Percentiles rank a stretch among this genome's conserved stretches.
Evolutionary conservation across 768 basidiomycete species (phyloP).

Genomic region (Galerina sulciceps): DNA sequence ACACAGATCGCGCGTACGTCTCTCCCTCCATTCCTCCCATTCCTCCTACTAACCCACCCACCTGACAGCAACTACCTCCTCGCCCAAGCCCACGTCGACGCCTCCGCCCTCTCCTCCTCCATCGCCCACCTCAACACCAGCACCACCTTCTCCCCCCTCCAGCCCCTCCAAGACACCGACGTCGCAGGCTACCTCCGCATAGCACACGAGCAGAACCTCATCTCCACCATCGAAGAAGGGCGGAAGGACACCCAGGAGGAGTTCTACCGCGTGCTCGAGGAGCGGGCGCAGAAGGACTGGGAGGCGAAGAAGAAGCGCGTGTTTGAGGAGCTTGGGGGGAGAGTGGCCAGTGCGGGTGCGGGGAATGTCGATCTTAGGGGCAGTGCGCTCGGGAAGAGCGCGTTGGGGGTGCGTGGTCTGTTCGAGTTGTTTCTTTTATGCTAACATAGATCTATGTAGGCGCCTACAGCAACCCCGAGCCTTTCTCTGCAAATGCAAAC

Average conservation of each 20-base stretch:
- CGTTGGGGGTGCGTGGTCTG: not conserved
- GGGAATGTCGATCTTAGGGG: constrained; percentile 65
- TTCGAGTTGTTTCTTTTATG: not conserved
- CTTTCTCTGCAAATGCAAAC: constrained; percentile 82
- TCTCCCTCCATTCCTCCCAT: not conserved
- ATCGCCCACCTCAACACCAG: constrained; percentile 85
- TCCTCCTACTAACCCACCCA: constrained; percentile 7
- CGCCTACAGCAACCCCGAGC: constrained; percentile 48
- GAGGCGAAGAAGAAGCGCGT: constrained; percentile 88
- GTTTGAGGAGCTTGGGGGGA: constrained; percentile 86
- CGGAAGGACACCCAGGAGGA: constrained; percentile 83
- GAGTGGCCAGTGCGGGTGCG: constrained; percentile 48
- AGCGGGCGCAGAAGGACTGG: constrained; percentile 80
- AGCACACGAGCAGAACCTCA: constrained; percentile 92
- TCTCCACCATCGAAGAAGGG: constrained; percentile 92
- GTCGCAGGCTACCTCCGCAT: constrained; percentile 94
- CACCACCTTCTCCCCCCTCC: constrained; percentile 86
- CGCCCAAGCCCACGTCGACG: constrained; percentile 93
- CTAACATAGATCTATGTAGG: constrained; percentile 20
- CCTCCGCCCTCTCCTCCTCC: constrained; percentile 80
- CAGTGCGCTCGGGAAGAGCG: constrained; percentile 59
- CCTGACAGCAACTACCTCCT: constrained; percentile 81
- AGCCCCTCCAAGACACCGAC: constrained; percentile 92
- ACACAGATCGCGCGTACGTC: constrained; percentile 75
- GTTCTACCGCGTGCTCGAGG: constrained; percentile 82